Conservation (phyloP, 1,284 basidiomycete species). For the Pseudozyma hubeiensis region DNA sequence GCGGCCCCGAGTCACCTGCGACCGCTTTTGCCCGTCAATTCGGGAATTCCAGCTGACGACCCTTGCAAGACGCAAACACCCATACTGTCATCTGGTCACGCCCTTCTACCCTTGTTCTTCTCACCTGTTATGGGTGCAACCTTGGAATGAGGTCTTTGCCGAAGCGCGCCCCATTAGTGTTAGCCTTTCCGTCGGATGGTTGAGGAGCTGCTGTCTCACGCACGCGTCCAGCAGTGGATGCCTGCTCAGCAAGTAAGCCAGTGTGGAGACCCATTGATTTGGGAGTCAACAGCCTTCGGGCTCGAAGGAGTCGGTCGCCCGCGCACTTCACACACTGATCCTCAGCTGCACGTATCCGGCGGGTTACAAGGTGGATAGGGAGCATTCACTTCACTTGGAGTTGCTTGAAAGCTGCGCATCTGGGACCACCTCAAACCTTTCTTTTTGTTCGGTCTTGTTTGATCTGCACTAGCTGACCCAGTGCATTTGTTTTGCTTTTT, state of each 20-base stretch:
- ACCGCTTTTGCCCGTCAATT: not conserved
- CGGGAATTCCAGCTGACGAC: not conserved
- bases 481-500: too few species aligned
- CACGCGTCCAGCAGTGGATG: conserved; percentile 53
- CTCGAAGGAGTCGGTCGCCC: conserved; percentile 58
- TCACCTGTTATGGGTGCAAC: conserved; percentile 55
- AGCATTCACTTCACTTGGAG: conserved; percentile 40
- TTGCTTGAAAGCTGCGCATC: conserved; percentile 58
- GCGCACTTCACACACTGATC: conserved; percentile 55
- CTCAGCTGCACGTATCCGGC: conserved; percentile 58
- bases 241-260: conserved; percentile 53
- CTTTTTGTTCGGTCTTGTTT: conserved; percentile 18
- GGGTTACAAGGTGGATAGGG: conserved; percentile 52
- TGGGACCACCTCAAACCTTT: conserved; percentile 51
- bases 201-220: conserved; percentile 46
- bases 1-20: conserved; percentile 22
- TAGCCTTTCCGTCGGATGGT: conserved; percentile 56
- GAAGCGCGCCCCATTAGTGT: conserved; percentile 55
- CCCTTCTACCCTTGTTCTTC: accelerated
- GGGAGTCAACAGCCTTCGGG: conserved; percentile 46
- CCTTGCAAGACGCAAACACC: conserved; percentile 11
- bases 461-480: not conserved
- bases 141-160: conserved; percentile 51
- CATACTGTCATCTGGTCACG: too few species aligned
- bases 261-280: conserved; percentile 43